These are phyloP conservation scores for Bruguiera parviflora DNA, from an alignment of 345 rosid species.

Conservation along the genomic window DNA sequence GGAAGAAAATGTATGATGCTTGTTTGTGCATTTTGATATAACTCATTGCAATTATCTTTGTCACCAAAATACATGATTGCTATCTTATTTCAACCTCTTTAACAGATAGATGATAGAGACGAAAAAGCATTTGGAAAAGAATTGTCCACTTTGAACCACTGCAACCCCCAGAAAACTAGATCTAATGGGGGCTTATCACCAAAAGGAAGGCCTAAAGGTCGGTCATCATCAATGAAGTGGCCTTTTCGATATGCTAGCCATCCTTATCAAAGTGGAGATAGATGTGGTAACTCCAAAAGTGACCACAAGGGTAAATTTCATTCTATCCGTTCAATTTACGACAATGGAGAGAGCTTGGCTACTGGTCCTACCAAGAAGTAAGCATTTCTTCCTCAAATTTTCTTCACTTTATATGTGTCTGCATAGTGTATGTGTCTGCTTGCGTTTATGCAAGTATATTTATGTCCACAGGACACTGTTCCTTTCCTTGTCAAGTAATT, in stretches of 20 bases:
- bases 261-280: conserved; percentile 24
- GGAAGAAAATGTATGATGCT: conserved; percentile 52
- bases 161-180: conserved; percentile 30
- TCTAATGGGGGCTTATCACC: conserved; percentile 25
- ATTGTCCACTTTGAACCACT: conserved; percentile 8
- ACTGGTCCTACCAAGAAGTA: conserved; percentile 28
- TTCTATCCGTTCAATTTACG: conserved; percentile 26
- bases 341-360: conserved; percentile 21
- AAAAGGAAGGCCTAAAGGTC: conserved; percentile 20
- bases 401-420: background rate
- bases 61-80: background rate
- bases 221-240: conserved; percentile 33
- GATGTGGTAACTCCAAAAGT: conserved; percentile 15
- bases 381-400: conserved; percentile 14
- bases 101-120: conserved; percentile 17
- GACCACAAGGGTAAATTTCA: conserved; percentile 24
- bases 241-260: conserved; percentile 24
- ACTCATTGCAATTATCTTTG: conserved; percentile 2
- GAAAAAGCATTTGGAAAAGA: conserved; percentile 12
- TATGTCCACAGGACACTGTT: too few relatives aligned
- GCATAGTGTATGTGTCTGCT: too few relatives aligned
- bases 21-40: conserved; percentile 9
- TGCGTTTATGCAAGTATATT: too few relatives aligned
- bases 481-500: too few relatives aligned
- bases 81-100: conserved; percentile 2